Evolutionary conservation across 2,329 filamentous ascomycete genomes (phyloP).

Genomic region (Aspergillus puulaauensis): DNA sequence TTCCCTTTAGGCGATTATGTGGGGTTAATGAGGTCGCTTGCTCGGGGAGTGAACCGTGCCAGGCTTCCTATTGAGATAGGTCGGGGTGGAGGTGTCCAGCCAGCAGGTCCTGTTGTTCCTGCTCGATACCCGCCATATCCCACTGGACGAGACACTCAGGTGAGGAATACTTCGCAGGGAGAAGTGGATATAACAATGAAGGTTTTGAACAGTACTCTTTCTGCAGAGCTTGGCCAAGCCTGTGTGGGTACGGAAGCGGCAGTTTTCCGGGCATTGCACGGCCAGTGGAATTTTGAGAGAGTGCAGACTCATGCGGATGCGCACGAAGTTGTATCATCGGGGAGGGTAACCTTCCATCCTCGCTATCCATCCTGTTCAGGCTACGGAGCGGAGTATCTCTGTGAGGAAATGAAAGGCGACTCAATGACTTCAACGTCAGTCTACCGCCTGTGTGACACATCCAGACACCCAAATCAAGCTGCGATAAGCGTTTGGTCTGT

Average conservation of each 20-base stretch:
- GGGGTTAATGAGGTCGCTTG: slow-evolving; percentile 72
- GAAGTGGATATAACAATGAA: slow-evolving; percentile 37
- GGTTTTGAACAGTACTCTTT: slow-evolving; percentile 40
- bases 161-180: slow-evolving; percentile 29
- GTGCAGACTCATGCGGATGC: slow-evolving; percentile 34
- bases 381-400: slow-evolving; percentile 39
- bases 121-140: slow-evolving; percentile 47
- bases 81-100: slow-evolving; percentile 29
- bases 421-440: background rate
- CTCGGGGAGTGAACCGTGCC: slow-evolving; percentile 56
- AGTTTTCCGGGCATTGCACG: slow-evolving; percentile 69
- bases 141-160: background rate
- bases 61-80: slow-evolving; percentile 32
- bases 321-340: slow-evolving; percentile 41
- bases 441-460: slow-evolving; percentile 16
- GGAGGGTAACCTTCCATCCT: slow-evolving; percentile 65
- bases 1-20: slow-evolving; percentile 83
- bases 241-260: slow-evolving; percentile 61
- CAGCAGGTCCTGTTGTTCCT: slow-evolving; percentile 51
- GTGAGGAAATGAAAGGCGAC: slow-evolving; percentile 19
- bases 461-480: slow-evolving; percentile 8
- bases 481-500: background rate
- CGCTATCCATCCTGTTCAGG: slow-evolving; percentile 53
- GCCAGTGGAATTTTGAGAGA: slow-evolving; percentile 64
- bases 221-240: slow-evolving; percentile 46